Percentiles rank a stretch among this genome's conserved stretches.
Conservation (phyloP, 768 basidiomycete genomes). For the Calvatia gigantea region DNA sequence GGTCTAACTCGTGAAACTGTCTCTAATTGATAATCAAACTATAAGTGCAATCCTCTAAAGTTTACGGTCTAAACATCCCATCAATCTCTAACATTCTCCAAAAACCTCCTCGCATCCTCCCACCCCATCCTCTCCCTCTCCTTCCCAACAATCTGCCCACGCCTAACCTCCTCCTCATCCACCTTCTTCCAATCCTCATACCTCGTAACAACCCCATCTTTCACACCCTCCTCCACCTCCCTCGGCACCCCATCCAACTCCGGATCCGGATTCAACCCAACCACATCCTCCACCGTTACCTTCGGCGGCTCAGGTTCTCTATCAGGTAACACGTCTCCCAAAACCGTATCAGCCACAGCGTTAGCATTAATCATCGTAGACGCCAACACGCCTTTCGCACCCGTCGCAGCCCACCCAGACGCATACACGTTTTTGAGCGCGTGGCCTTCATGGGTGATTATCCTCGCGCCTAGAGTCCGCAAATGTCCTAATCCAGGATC, state of each 20-base stretch:
- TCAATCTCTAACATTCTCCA: background rate
- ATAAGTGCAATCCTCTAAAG: too few species aligned
- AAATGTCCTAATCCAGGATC: slow-evolving; percentile 55
- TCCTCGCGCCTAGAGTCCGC: slow-evolving; percentile 47
- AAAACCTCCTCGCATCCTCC: slow-evolving; percentile 45
- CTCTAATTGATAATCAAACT: too few species aligned
- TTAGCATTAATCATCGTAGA: slow-evolving; percentile 93
- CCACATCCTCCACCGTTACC: slow-evolving; percentile 10
- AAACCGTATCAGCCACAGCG: slow-evolving; percentile 65
- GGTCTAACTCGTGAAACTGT: too few species aligned
- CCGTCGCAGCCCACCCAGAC: slow-evolving; percentile 90
- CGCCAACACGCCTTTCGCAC: slow-evolving; percentile 89
- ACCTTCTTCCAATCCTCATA: slow-evolving; percentile 77
- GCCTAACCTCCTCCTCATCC: slow-evolving; percentile 64
- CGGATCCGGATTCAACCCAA: slow-evolving; percentile 31
- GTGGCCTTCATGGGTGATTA: slow-evolving; percentile 36
- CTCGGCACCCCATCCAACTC: slow-evolving; percentile 44
- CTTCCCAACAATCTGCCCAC: slow-evolving; percentile 56
- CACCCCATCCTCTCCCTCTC: slow-evolving; percentile 78
- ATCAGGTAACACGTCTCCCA: slow-evolving; percentile 46
- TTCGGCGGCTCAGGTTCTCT: slow-evolving; percentile 6
- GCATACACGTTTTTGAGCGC: slow-evolving; percentile 71
- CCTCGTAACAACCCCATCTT: slow-evolving; percentile 44
- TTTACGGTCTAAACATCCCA: too few species aligned
- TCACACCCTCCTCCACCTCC: slow-evolving; percentile 41